Conservation (phyloP, 1,139 yeast genomes). For the Diutina neorugosa region DNA sequence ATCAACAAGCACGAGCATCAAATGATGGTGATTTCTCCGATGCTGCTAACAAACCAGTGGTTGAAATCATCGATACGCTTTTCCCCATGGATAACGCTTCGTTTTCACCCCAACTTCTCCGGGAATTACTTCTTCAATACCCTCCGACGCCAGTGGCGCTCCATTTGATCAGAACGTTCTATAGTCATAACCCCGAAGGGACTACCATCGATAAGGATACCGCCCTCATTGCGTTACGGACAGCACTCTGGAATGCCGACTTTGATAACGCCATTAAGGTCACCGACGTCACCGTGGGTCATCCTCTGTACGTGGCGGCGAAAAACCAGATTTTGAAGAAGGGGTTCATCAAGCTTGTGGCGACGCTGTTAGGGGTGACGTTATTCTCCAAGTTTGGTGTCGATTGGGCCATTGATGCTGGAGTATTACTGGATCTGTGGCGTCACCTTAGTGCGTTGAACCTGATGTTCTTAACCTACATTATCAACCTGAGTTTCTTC, state of each 20-base stretch:
- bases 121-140: background rate
- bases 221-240: slow-evolving; percentile 53
- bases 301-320: slow-evolving; percentile 30
- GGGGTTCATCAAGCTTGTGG: slow-evolving; percentile 20
- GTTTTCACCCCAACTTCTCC: background rate
- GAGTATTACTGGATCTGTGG: slow-evolving; percentile 24
- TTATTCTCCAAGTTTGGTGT: slow-evolving; percentile 27
- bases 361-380: slow-evolving; percentile 24
- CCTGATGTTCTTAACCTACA: slow-evolving; percentile 51
- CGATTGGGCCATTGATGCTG: slow-evolving; percentile 23
- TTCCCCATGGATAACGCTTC: background rate
- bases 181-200: slow-evolving; percentile 20
- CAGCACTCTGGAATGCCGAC: slow-evolving; percentile 47
- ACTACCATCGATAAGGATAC: slow-evolving; percentile 25
- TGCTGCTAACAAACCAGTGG: background rate
- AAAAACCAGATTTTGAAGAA: slow-evolving; percentile 18
- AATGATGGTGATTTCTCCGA: background rate
- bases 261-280: slow-evolving; percentile 43
- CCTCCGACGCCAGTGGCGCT: slow-evolving; percentile 2
- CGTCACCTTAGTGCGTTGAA: slow-evolving; percentile 38
- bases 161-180: slow-evolving; percentile 20
- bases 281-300: slow-evolving; percentile 53
- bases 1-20: background rate
- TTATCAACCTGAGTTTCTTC: slow-evolving; percentile 49
- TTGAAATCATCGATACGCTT: background rate